These are phyloP conservation scores for Tolypocladium sp. DNA, from an alignment of 2,329 filamentous ascomycete genomes.

Conservation along the genomic window DNA sequence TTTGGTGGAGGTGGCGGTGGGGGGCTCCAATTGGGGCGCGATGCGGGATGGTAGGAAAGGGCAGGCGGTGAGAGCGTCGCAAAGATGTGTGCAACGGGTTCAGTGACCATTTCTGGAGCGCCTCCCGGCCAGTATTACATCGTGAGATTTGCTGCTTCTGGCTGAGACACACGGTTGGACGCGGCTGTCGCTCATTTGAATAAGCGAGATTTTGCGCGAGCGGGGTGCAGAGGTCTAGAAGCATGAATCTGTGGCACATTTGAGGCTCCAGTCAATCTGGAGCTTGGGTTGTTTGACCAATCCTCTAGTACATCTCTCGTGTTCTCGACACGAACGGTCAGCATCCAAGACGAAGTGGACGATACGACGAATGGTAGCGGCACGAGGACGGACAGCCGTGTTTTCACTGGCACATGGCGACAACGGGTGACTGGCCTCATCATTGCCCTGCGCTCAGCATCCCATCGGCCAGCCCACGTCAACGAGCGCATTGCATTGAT, in stretches of 20 bases:
- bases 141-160: too few species aligned
- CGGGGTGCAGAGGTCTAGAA: too few species aligned
- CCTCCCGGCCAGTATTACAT: not conserved
- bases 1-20: not conserved
- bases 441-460: not conserved
- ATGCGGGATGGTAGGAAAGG: not conserved
- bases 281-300: not conserved
- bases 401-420: not conserved
- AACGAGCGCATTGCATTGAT: not conserved
- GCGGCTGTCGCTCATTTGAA: not conserved
- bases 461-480: not conserved
- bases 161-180: too few species aligned
- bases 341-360: too few species aligned
- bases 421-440: not conserved
- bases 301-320: too few species aligned
- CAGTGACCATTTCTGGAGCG: not conserved
- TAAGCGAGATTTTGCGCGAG: not conserved
- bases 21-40: not conserved
- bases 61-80: not conserved
- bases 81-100: too few species aligned
- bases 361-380: too few species aligned
- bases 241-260: not conserved
- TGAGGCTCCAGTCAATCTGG: not conserved
- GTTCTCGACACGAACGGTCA: too few species aligned
- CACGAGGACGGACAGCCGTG: not conserved